A percentile compares a stretch with the other conserved stretches of the same genome.
Evolutionary conservation across 768 basidiomycete genomes (phyloP).

Genomic region (Rossbeevera mucosa): DNA sequence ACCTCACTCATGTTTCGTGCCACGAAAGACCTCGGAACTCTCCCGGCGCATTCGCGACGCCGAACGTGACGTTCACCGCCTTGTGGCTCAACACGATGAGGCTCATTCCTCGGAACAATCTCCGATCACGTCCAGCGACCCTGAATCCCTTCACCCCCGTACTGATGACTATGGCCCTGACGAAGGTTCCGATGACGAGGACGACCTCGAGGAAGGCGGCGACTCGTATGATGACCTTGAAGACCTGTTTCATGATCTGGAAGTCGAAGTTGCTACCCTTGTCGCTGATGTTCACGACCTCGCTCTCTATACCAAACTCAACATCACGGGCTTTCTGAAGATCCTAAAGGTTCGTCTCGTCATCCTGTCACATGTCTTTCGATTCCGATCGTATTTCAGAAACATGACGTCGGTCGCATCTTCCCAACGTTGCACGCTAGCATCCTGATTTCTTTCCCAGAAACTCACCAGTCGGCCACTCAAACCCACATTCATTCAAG

Average conservation of each 20-base stretch:
- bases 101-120: slow-evolving; percentile 23
- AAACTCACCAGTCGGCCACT: slow-evolving; percentile 87
- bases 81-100: slow-evolving; percentile 60
- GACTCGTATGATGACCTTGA: slow-evolving; percentile 74
- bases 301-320: slow-evolving; percentile 91
- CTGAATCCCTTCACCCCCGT: slow-evolving; percentile 52
- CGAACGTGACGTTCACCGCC: slow-evolving; percentile 72
- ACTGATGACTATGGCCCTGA: slow-evolving; percentile 48
- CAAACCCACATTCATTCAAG: slow-evolving; percentile 83
- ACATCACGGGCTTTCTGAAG: slow-evolving; percentile 98
- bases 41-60: slow-evolving; percentile 76
- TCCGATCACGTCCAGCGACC: slow-evolving; percentile 35
- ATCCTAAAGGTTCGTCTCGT: slow-evolving; percentile 72
- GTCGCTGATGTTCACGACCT: slow-evolving; percentile 92
- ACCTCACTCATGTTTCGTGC: background rate
- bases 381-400: slow-evolving; percentile 41
- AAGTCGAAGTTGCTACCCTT: slow-evolving; percentile 91
- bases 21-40: slow-evolving; percentile 68
- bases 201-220: slow-evolving; percentile 40
- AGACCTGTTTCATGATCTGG: slow-evolving; percentile 78
- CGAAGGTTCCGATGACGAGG: slow-evolving; percentile 63
- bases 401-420: slow-evolving; percentile 73
- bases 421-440: background rate
- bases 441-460: slow-evolving; percentile 37
- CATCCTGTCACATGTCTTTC: background rate